phyloP scores from a whole-genome alignment of 169 alveolate species.

The Plasmodium malariae region DNA sequence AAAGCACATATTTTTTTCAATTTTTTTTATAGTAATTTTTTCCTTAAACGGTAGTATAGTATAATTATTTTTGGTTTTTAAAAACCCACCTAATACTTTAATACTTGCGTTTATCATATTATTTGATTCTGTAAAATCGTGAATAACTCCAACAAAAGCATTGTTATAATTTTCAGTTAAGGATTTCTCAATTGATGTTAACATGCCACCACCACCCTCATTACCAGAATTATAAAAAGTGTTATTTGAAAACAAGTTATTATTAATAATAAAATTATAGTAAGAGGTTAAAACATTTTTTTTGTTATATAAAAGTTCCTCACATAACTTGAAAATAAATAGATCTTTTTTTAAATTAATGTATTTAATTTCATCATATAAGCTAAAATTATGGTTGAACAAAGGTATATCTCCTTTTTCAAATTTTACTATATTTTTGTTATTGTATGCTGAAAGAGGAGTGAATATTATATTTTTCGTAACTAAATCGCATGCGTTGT shows the following conservation, averaged over 20 bases:
- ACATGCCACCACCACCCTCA: background rate
- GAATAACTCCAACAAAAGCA: constrained; percentile 54
- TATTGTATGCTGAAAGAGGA: constrained; percentile 72
- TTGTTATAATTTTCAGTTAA: constrained; percentile 30
- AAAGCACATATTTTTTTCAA: constrained; percentile 26
- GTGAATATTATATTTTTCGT: constrained; percentile 29
- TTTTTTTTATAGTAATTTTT: constrained; percentile 57
- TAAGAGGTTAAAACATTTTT: constrained; percentile 6
- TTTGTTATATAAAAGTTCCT: constrained; percentile 20
- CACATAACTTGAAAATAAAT: constrained; percentile 45
- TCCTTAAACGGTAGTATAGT: constrained; percentile 44
- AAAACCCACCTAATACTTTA: constrained; percentile 52
- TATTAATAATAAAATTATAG: constrained; percentile 46
- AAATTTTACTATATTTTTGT: constrained; percentile 60
- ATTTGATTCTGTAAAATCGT: constrained; percentile 67
- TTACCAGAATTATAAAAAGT: constrained; percentile 29
- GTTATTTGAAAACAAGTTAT: constrained; percentile 49
- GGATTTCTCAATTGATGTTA: constrained; percentile 25
- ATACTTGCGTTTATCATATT: constrained; percentile 61
- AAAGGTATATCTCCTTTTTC: constrained; percentile 28
- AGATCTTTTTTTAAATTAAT: constrained; percentile 65
- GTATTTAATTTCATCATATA: constrained; percentile 67
- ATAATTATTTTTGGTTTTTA: constrained; percentile 37
- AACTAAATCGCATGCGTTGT: background rate
- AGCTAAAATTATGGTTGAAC: constrained; percentile 25